These are phyloP conservation scores for Leucocoprinus leucothites DNA, from an alignment of 768 basidiomycete species.

Conservation along the genomic window DNA sequence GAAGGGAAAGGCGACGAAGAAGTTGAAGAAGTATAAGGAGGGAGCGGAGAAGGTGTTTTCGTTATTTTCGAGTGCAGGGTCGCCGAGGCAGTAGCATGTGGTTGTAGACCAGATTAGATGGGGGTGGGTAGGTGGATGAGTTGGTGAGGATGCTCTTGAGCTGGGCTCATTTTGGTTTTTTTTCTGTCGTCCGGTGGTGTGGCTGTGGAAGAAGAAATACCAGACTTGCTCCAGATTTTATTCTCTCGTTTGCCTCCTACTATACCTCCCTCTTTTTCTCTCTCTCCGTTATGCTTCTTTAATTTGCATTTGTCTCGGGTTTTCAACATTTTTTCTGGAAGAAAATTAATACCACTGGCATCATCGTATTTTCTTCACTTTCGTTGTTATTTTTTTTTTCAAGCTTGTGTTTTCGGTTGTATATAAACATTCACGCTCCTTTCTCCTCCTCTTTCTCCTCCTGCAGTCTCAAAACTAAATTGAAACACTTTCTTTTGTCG, in stretches of 20 bases:
- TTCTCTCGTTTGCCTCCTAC: too few species aligned
- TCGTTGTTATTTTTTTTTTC: not conserved
- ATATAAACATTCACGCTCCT: too few species aligned
- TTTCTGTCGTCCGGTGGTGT: too few species aligned
- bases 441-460: not conserved
- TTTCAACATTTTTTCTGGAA: not conserved
- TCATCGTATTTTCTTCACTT: too few species aligned
- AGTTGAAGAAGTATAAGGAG: conserved; percentile 84
- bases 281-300: too few species aligned
- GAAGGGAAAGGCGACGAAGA: conserved; percentile 69
- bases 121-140: too few species aligned
- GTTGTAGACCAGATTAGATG: conserved; percentile 1
- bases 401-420: not conserved
- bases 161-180: too few species aligned
- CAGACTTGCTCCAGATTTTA: too few species aligned
- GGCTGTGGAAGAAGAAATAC: too few species aligned
- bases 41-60: conserved; percentile 85
- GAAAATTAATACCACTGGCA: not conserved
- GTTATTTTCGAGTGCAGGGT: conserved; percentile 57
- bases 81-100: conserved; percentile 49
- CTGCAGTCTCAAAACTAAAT: not conserved
- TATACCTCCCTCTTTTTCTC: too few species aligned
- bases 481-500: not conserved
- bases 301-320: too few species aligned
- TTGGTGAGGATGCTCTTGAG: too few species aligned